Evolutionary conservation across 352 stramenopile species (phyloP).

Genomic region (Globisporangium splendens): DNA sequence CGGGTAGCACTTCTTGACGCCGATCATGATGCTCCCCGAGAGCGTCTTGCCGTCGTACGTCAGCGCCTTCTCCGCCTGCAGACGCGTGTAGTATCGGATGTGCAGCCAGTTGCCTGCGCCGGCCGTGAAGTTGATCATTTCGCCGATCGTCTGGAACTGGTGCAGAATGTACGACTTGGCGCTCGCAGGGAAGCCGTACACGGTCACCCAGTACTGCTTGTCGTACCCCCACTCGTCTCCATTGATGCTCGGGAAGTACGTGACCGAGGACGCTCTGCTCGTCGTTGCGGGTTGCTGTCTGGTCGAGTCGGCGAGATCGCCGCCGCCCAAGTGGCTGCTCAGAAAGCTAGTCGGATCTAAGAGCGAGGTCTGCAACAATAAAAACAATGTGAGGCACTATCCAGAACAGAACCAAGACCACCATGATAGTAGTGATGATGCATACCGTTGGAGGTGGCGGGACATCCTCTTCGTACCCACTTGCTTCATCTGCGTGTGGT

Average conservation of each 20-base stretch:
- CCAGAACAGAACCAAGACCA: background rate
- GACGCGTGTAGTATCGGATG: slow-evolving; percentile 69
- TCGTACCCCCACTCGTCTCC: slow-evolving; percentile 75
- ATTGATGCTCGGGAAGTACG: slow-evolving; percentile 46
- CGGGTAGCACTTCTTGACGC: slow-evolving; percentile 76
- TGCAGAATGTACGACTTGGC: slow-evolving; percentile 63
- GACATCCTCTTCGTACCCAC: slow-evolving; percentile 47
- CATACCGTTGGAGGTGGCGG: slow-evolving; percentile 54
- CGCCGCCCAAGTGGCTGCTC: slow-evolving; percentile 27
- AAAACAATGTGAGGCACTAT: too few species aligned
- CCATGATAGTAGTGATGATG: background rate
- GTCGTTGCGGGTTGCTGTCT: slow-evolving; percentile 1
- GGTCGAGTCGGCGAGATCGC: slow-evolving; percentile 19
- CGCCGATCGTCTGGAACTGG: slow-evolving; percentile 72
- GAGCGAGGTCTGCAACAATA: slow-evolving; percentile 32
- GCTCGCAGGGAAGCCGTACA: slow-evolving; percentile 71
- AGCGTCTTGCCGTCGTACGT: slow-evolving; percentile 65
- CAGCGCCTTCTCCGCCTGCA: slow-evolving; percentile 80
- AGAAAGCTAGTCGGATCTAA: slow-evolving; percentile 38
- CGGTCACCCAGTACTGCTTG: slow-evolving; percentile 82
- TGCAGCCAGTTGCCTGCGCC: slow-evolving; percentile 77
- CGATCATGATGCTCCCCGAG: slow-evolving; percentile 69
- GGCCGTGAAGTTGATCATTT: slow-evolving; percentile 68
- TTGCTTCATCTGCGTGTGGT: slow-evolving; percentile 19
- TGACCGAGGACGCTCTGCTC: slow-evolving; percentile 1